These are phyloP conservation scores for Metschnikowia noctiluminum DNA, from an alignment of 805 yeast genomes.

Conservation along the genomic window DNA sequence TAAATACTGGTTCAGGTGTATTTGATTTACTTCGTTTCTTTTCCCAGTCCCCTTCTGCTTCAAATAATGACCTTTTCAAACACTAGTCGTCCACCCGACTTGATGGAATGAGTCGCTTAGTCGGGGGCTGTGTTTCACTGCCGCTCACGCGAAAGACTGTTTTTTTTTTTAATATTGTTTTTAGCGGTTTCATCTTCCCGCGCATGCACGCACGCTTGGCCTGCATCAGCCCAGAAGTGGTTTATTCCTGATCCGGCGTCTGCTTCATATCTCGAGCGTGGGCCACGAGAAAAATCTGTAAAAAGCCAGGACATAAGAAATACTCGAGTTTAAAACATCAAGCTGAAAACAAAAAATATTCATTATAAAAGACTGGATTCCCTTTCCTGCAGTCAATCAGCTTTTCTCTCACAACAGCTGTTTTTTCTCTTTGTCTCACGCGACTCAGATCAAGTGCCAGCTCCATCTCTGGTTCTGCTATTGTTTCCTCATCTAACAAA, in stretches of 20 bases:
- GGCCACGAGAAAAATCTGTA: neutral
- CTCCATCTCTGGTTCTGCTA: neutral
- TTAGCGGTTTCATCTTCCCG: neutral
- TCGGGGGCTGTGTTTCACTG: neutral
- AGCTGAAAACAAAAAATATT: neutral
- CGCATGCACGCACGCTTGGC: constrained; percentile 3
- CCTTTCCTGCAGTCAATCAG: neutral
- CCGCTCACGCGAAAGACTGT: neutral
- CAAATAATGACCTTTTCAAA: no score
- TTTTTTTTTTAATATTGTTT: neutral
- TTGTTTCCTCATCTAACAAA: constrained; percentile 1
- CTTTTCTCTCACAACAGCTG: neutral
- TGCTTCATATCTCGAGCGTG: neutral
- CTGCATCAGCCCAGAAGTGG: constrained; percentile 5
- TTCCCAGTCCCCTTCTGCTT: neutral
- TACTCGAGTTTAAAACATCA: neutral
- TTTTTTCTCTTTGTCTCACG: neutral
- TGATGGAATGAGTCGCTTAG: neutral
- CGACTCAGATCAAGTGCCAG: neutral
- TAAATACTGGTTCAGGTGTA: no score
- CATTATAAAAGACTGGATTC: neutral
- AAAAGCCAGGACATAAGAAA: neutral
- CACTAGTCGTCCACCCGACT: neutral
- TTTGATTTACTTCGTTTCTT: no score
- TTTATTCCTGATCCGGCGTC: constrained; percentile 6